These are phyloP conservation scores for Aspergillus kassunensis DNA, from an alignment of 495 filamentous ascomycete genomes.

Conservation along the genomic window DNA sequence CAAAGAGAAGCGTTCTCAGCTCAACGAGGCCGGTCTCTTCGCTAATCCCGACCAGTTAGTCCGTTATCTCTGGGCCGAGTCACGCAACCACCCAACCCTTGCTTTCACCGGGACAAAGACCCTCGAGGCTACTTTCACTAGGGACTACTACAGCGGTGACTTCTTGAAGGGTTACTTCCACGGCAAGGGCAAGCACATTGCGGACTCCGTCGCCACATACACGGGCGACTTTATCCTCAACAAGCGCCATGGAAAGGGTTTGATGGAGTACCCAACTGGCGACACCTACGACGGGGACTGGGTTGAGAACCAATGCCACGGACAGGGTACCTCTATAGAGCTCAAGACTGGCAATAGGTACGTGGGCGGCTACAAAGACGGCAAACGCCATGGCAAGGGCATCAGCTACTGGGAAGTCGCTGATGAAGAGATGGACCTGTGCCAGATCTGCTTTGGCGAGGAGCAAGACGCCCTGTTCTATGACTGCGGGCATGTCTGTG, in stretches of 20 bases:
- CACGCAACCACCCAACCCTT: conserved; percentile 42
- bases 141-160: conserved; percentile 46
- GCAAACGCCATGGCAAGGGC: conserved; percentile 60
- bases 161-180: conserved; percentile 49
- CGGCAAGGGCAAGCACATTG: conserved; percentile 50
- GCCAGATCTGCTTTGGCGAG: conserved; percentile 63
- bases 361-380: conserved; percentile 59
- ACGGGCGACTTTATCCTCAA: conserved; percentile 50
- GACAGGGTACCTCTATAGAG: conserved; percentile 56
- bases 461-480: conserved; percentile 60
- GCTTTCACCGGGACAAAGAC: conserved; percentile 44
- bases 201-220: conserved; percentile 52
- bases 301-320: conserved; percentile 52
- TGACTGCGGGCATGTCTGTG: conserved; percentile 64
- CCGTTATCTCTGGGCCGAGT: conserved; percentile 43
- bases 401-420: conserved; percentile 60
- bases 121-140: conserved; percentile 43
- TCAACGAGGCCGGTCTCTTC: conserved; percentile 39
- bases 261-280: conserved; percentile 57
- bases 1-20: conserved; percentile 37
- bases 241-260: conserved; percentile 52
- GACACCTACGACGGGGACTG: conserved; percentile 62
- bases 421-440: conserved; percentile 58
- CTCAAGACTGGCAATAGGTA: conserved; percentile 60
- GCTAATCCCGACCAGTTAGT: conserved; percentile 43